Evolutionary conservation across 2,329 filamentous ascomycete species (phyloP).

Genomic region (Fusarium austroafricanum): DNA sequence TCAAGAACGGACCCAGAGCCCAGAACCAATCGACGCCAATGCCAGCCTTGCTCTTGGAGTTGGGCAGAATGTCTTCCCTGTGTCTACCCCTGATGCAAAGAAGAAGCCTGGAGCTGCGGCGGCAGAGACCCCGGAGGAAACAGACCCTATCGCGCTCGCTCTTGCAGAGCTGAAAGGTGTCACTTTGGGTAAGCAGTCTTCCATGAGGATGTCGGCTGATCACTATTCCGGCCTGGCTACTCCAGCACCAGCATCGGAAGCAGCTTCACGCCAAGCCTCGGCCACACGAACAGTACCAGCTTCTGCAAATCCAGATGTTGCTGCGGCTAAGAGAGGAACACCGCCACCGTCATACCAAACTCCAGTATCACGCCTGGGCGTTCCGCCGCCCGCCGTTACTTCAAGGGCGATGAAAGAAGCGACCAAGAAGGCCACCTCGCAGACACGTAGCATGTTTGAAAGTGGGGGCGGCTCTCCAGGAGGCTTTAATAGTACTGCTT

Average conservation of each 20-base stretch:
- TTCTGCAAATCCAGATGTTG: conserved; percentile 60
- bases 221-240: conserved; percentile 94
- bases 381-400: conserved; percentile 91
- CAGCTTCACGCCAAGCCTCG: conserved; percentile 35
- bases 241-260: conserved; percentile 70
- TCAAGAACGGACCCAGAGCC: conserved; percentile 68
- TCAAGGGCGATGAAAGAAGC: conserved; percentile 96
- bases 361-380: conserved; percentile 81
- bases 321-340: conserved; percentile 74
- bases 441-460: conserved; percentile 83
- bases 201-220: conserved; percentile 90
- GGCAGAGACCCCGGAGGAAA: conserved; percentile 65
- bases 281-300: conserved; percentile 65
- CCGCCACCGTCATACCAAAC: conserved; percentile 83
- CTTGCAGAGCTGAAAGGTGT: conserved; percentile 93
- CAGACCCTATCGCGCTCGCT: conserved; percentile 91
- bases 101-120: conserved; percentile 44
- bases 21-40: conserved; percentile 89
- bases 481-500: conserved; percentile 46
- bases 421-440: conserved; percentile 86
- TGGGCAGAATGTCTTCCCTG: conserved; percentile 95
- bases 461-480: conserved; percentile 50
- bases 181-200: conserved; percentile 78
- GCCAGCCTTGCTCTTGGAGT: conserved; percentile 94
- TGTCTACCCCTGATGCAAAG: conserved; percentile 79